Base-by-base conservation (phyloP, 768 basidiomycete genomes). In the Termitomyces titanicus region DNA sequence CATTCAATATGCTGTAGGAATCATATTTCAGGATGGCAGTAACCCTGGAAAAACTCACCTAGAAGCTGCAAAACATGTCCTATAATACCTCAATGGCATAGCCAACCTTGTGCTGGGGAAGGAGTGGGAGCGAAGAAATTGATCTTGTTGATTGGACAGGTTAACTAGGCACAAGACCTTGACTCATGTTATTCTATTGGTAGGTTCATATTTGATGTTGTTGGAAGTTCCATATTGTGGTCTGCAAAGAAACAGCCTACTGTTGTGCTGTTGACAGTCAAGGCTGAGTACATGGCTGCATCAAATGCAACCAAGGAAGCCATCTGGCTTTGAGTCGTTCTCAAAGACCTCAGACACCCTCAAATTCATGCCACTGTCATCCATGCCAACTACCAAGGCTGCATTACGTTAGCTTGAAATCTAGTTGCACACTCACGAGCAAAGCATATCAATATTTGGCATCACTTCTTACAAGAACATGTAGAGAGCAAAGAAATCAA, bases 351-450 rank as follows among this genome's bases (percentile, higher is more conserved):
- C 17, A 44, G 55, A 12, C 31, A 51, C 49, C 25, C 43, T 18
- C 49, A 45, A 22, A 20, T 12, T 2, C 18, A 42, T 25, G 47
- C 50, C 1, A 56, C 44, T n/a, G 27, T 45, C 1, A 51, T 56
- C 5, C 48, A 51, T 22, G 37, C n/a, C 3, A 45, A 56, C 18
- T 51, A 51, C 20, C 49, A 56, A 37, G 47, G 54, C n/a, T 55
- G 46, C 29, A 55, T 49, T 13, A 38, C 39, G 15, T 24, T 56
- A 17, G 27, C 49, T 1, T 20, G 12, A 12, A 47, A 47, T 18
- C 45, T n/a, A n/a, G n/a, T n/a, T n/a, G n/a, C n/a, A n/a, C n/a
- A n/a, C n/a, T n/a, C n/a, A n/a, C n/a, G n/a, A n/a, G n/a, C n/a
- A n/a, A n/a, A n/a, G n/a, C n/a, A n/a, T n/a, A n/a, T n/a, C n/a